Evolutionary conservation across 2,329 filamentous ascomycete genomes (phyloP).

Genomic region (Teratosphaeria zuluensis): DNA sequence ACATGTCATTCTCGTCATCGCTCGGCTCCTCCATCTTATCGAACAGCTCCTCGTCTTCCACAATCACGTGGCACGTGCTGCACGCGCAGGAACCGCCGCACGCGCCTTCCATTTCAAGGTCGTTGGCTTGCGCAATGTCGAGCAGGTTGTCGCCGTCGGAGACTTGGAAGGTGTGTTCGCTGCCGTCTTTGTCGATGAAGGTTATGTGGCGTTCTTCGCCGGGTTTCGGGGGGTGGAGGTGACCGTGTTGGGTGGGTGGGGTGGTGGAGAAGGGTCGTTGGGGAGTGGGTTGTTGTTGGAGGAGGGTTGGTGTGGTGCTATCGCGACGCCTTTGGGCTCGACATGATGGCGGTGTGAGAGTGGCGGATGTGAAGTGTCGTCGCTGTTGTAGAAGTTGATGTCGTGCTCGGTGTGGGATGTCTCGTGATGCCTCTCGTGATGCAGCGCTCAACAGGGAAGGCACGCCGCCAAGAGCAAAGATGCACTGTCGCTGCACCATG

Average conservation of each 20-base stretch:
- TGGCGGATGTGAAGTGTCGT: slow-evolving; percentile 1
- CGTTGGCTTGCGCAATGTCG: slow-evolving; percentile 88
- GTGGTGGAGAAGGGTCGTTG: slow-evolving; percentile 54
- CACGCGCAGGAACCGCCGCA: slow-evolving; percentile 92
- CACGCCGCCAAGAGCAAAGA: not conserved
- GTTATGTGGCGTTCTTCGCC: slow-evolving; percentile 89
- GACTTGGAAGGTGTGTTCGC: slow-evolving; percentile 67
- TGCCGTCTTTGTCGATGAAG: slow-evolving; percentile 85
- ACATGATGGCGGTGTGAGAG: not conserved
- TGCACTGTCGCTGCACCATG: not conserved
- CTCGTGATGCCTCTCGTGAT: not conserved
- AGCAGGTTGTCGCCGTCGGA: slow-evolving; percentile 79
- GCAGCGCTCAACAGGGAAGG: not conserved
- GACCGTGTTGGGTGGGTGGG: slow-evolving; percentile 55
- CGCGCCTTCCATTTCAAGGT: slow-evolving; percentile 95
- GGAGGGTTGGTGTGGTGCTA: not conserved
- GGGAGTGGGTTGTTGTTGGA: not conserved
- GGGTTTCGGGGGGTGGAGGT: slow-evolving; percentile 72
- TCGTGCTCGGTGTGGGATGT: not conserved
- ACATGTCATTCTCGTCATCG: slow-evolving; percentile 64
- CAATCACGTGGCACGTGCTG: slow-evolving; percentile 86
- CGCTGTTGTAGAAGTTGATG: not conserved
- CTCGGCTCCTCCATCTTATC: slow-evolving; percentile 36
- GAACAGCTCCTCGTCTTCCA: slow-evolving; percentile 55
- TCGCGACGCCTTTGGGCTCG: not conserved